Percentiles rank a stretch among this genome's conserved stretches.
Conservation (phyloP, 495 filamentous ascomycete species). For the Talaromyces stipitatus region DNA sequence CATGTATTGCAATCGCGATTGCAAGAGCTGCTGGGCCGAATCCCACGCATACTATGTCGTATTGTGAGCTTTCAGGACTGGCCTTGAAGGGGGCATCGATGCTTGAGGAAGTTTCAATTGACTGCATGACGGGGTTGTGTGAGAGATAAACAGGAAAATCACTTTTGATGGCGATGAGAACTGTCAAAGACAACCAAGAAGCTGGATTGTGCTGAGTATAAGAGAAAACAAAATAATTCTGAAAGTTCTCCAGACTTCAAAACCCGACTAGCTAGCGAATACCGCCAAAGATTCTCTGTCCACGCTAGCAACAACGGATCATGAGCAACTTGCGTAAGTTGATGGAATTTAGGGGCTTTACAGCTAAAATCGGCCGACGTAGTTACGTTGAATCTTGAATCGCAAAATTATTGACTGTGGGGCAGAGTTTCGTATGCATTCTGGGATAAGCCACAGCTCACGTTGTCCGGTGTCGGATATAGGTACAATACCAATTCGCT, state of each 20-base stretch:
- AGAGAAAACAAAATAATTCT: not conserved
- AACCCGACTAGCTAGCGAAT: not conserved
- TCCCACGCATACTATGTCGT: constrained; percentile 84
- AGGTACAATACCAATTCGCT: not conserved
- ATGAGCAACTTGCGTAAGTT: not conserved
- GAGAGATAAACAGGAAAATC: not conserved
- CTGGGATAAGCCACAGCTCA: not conserved
- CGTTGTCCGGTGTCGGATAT: not conserved
- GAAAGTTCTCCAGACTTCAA: not conserved
- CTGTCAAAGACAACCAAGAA: not conserved
- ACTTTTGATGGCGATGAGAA: not conserved
- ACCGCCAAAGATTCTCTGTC: not conserved
- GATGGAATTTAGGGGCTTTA: not conserved
- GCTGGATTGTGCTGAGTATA: not conserved
- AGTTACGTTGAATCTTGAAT: too few relatives aligned
- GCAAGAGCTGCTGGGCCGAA: constrained; percentile 91
- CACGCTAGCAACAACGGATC: not conserved
- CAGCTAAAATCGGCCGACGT: not conserved
- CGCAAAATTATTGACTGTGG: not conserved
- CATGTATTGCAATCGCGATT: constrained; percentile 85
- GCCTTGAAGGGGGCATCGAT: not conserved
- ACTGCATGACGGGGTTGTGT: not conserved
- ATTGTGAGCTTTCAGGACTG: constrained; percentile 12
- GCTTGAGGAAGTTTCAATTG: not conserved
- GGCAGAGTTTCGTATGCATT: not conserved